Evolutionary conservation across 2,329 filamentous ascomycete species (phyloP).

Genomic region (Rasamsonia emersonii): DNA sequence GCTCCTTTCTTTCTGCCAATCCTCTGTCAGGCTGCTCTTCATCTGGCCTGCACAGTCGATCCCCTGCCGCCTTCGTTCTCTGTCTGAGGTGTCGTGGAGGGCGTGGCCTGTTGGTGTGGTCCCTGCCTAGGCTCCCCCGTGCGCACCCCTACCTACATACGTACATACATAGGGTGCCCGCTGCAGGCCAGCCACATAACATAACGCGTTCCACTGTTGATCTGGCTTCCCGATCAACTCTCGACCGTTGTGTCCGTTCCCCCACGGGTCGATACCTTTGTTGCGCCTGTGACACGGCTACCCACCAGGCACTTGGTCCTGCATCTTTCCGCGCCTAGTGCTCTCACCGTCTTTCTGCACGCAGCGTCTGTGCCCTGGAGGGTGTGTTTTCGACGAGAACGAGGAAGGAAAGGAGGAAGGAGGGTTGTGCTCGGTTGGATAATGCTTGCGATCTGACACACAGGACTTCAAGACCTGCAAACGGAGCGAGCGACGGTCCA

Average conservation of each 20-base stretch:
- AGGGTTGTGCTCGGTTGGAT: background rate
- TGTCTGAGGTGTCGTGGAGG: too few species aligned
- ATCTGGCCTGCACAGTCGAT: background rate
- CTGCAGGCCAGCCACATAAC: too few species aligned
- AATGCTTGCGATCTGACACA: slow-evolving; percentile 1
- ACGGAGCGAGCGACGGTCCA: too few species aligned
- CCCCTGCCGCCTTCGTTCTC: background rate
- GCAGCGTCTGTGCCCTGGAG: background rate
- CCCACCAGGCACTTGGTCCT: too few species aligned
- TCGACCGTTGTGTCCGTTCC: too few species aligned
- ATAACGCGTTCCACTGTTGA: too few species aligned
- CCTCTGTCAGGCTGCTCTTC: slow-evolving; percentile 1
- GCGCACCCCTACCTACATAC: background rate
- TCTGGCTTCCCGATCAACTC: too few species aligned
- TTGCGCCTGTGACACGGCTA: too few species aligned
- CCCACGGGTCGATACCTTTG: too few species aligned
- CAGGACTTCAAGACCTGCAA: background rate
- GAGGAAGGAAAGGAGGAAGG: slow-evolving; percentile 1
- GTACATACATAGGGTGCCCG: too few species aligned
- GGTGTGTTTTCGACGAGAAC: background rate
- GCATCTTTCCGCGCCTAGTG: too few species aligned
- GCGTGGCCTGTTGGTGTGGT: too few species aligned
- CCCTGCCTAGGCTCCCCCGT: background rate
- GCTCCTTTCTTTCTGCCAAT: slow-evolving; percentile 3
- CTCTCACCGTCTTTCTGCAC: background rate